These are phyloP conservation scores for Mrakia frigida DNA, from an alignment of 768 basidiomycete genomes.

Conservation along the genomic window DNA sequence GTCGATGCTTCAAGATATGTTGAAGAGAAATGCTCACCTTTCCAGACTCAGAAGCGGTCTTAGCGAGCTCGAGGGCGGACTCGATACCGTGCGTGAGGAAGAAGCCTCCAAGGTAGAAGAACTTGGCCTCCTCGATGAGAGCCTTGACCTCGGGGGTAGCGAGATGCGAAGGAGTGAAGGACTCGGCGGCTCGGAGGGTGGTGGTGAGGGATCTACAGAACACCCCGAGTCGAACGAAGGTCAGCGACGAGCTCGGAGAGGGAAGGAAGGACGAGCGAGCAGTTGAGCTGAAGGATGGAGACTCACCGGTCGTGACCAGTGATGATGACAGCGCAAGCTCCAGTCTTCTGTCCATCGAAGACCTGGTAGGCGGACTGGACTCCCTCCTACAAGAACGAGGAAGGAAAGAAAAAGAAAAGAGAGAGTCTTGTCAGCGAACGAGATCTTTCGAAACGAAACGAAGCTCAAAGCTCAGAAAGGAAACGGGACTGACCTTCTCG, in stretches of 20 bases:
- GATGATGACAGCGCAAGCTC: conserved; percentile 92
- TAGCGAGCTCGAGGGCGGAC: conserved; percentile 64
- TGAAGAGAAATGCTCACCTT: conserved; percentile 54
- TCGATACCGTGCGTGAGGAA: conserved; percentile 90
- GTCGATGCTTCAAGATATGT: neutral
- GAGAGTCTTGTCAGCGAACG: neutral
- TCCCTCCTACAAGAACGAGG: conserved; percentile 55
- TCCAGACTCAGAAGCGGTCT: conserved; percentile 65
- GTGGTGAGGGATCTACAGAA: conserved; percentile 80
- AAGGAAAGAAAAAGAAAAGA: neutral
- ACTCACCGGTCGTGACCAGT: conserved; percentile 83
- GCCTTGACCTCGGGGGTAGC: conserved; percentile 67
- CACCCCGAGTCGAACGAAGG: neutral
- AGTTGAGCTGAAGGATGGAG: neutral
- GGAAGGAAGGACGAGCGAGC: no score
- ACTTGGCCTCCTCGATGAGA: conserved; percentile 70
- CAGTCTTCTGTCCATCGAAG: conserved; percentile 73
- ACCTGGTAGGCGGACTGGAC: conserved; percentile 84
- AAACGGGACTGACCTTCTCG: conserved; percentile 50
- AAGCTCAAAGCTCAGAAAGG: neutral
- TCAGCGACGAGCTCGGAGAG: no score
- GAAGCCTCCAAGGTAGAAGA: conserved; percentile 93
- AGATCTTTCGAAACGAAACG: neutral
- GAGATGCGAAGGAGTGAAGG: conserved; percentile 76
- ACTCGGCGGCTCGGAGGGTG: conserved; percentile 81